phyloP scores from a whole-genome alignment of 768 basidiomycete species.

The Gelatoporia subvermispora region DNA sequence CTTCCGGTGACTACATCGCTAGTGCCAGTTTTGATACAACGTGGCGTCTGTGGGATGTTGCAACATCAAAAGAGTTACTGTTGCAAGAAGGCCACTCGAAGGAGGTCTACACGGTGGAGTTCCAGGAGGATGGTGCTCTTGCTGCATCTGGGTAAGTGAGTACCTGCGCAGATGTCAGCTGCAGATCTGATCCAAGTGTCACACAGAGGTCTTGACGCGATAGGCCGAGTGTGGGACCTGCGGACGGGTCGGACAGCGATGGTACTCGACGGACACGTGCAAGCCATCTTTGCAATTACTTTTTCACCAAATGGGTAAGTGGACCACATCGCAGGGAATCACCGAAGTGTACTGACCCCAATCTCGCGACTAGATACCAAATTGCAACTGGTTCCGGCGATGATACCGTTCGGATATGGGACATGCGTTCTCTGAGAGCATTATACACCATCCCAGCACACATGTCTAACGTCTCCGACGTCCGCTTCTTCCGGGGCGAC shows the following conservation, averaged over 20 bases:
- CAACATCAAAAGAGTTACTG: constrained; percentile 72
- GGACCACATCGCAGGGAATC: no score
- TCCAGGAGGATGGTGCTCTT: constrained; percentile 91
- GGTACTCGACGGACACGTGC: constrained; percentile 96
- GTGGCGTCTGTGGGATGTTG: constrained; percentile 96
- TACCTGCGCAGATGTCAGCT: no score
- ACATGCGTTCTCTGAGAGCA: constrained; percentile 89
- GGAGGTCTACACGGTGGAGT: constrained; percentile 94
- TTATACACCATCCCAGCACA: constrained; percentile 96
- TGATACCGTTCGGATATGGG: constrained; percentile 98
- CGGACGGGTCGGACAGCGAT: constrained; percentile 94
- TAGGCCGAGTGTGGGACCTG: constrained; percentile 96
- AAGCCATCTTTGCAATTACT: constrained; percentile 84
- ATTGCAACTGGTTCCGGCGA: constrained; percentile 96
- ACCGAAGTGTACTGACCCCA: constrained; percentile 4
- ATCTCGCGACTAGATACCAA: constrained; percentile 72
- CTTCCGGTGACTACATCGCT: constrained; percentile 88
- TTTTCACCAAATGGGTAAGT: constrained; percentile 93
- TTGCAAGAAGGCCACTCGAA: constrained; percentile 97
- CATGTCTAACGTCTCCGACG: constrained; percentile 89
- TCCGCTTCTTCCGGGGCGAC: constrained; percentile 85
- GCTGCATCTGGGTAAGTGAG: constrained; percentile 94
- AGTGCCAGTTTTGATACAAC: constrained; percentile 97
- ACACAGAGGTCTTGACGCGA: constrained; percentile 86
- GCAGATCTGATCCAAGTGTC: no score